Evolutionary conservation across 2,329 filamentous ascomycete species (phyloP).

Genomic region (Juglanconis juglandina): DNA sequence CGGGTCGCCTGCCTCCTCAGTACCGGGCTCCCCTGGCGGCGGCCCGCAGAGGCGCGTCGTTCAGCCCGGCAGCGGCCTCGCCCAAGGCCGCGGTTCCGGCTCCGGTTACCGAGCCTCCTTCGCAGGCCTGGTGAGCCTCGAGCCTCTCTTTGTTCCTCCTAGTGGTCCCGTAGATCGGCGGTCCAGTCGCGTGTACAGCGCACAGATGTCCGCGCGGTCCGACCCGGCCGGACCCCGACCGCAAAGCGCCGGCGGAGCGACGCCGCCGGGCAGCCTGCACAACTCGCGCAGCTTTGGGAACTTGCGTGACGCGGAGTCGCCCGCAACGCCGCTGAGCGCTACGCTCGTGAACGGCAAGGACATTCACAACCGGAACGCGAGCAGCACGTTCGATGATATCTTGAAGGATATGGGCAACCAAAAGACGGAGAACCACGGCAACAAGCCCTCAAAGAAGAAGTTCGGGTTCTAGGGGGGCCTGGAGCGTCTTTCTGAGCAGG

Average conservation of each 20-base stretch:
- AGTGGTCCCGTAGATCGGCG: conserved; percentile 12
- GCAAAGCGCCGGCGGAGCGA: not conserved
- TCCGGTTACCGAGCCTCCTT: conserved; percentile 32
- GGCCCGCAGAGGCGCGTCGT: conserved; percentile 13
- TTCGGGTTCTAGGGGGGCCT: conserved; percentile 19
- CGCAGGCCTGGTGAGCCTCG: conserved; percentile 28
- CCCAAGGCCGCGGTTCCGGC: conserved; percentile 18
- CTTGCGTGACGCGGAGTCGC: conserved; percentile 13
- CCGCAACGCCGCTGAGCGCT: conserved; percentile 14
- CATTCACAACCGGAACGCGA: conserved; percentile 5
- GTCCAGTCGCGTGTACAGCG: conserved; percentile 17
- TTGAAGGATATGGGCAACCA: conserved; percentile 32
- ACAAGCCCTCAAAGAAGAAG: conserved; percentile 25
- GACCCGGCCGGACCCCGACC: conserved; percentile 4
- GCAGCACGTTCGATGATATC: conserved; percentile 35
- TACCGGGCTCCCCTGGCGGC: conserved; percentile 9
- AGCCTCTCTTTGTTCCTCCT: conserved; percentile 27
- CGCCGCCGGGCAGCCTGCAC: conserved; percentile 13
- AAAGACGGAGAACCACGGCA: conserved; percentile 8
- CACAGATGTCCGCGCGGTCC: conserved; percentile 13
- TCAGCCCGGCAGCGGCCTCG: conserved; percentile 12
- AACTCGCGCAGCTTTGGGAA: conserved; percentile 23
- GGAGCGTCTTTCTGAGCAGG: conserved; percentile 13
- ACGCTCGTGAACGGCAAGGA: conserved; percentile 15
- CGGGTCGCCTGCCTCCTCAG: conserved; percentile 20